Evolutionary conservation across 192 early-diverging fungal genomes (phyloP), one percentile per base, ranked within the genome.

Genomic region (Chytriomyces sp.): DNA sequence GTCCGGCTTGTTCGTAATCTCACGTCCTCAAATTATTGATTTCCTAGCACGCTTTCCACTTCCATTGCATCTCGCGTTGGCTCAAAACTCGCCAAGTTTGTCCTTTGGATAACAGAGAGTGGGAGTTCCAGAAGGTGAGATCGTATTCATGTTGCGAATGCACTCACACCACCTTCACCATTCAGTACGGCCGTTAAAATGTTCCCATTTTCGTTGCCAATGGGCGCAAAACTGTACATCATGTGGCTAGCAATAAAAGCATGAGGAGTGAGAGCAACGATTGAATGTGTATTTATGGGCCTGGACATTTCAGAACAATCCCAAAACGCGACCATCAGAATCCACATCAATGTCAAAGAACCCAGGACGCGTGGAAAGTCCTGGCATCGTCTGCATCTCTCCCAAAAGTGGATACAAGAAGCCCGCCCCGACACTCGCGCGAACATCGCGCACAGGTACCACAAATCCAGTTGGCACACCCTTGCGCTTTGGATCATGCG

Each of bases 61-160:
- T 95, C 72, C 97, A 99, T 75, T 99, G 97, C 82, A 99, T 99
- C 62, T 90, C 91, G 49, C 89, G 96, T 77, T 99, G 97, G 97
- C 83, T 99, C 40, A 98, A 97, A 83, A 94, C 90, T 73, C 87
- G 97, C 49, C 89, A 94, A 77, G 93, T 98, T 28, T 99, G 97
- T 77, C 97, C 97, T 41, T 81, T 99, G 77, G 97, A 99, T 83
- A 99, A 98, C 82, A 85, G 95, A 78, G 93, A 96, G 82, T 99
- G 97, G 97, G 94, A 94, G 77, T 94, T 91, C 85, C 96, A 97
- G 78, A 99, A 97, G 89, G 85, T 87, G 55, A n/a, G n/a, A n/a
- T n/a, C n/a, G n/a, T 49, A 14, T 49, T n/a, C 12, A 49, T 10
- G 44, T 14, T 49, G n/a, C n/a, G n/a, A n/a, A n/a, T n/a, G n/a